Evolutionary conservation across 2,329 filamentous ascomycete species (phyloP).

Genomic region (Xylaria sp.): DNA sequence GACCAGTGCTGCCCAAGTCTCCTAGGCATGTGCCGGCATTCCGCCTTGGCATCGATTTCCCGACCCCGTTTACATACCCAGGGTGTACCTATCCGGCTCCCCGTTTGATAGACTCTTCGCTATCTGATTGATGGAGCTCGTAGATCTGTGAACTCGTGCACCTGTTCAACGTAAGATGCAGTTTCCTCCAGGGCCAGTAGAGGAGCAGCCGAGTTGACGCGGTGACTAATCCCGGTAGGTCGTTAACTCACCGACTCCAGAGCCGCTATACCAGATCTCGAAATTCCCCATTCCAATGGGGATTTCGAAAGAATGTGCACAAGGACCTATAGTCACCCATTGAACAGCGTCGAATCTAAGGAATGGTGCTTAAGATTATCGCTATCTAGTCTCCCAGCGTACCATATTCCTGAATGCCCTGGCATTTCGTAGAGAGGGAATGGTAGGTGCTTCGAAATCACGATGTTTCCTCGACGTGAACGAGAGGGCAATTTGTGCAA

Average conservation of each 20-base stretch:
- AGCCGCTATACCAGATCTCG: slow-evolving; percentile 3
- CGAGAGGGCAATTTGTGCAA: neutral
- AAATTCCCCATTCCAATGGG: neutral
- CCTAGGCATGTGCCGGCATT: neutral
- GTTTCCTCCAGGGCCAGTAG: neutral
- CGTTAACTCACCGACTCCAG: neutral
- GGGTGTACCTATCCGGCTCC: neutral
- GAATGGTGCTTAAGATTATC: neutral
- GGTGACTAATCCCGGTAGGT: neutral
- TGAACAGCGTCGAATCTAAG: neutral
- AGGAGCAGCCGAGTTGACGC: neutral
- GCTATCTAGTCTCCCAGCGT: neutral
- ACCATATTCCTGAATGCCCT: neutral
- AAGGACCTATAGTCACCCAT: neutral
- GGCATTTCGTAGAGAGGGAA: neutral
- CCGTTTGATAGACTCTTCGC: slow-evolving; percentile 9
- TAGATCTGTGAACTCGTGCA: neutral
- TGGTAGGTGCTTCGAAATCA: too few species aligned
- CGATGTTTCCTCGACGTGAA: neutral
- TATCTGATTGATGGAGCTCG: slow-evolving; percentile 6
- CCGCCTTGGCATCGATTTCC: slow-evolving; percentile 6
- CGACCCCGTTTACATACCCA: neutral
- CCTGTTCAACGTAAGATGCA: neutral
- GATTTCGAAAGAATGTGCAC: neutral
- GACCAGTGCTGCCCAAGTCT: neutral